These are phyloP conservation scores for Talaromyces borbonicus DNA, from an alignment of 495 filamentous ascomycete species.

Conservation along the genomic window DNA sequence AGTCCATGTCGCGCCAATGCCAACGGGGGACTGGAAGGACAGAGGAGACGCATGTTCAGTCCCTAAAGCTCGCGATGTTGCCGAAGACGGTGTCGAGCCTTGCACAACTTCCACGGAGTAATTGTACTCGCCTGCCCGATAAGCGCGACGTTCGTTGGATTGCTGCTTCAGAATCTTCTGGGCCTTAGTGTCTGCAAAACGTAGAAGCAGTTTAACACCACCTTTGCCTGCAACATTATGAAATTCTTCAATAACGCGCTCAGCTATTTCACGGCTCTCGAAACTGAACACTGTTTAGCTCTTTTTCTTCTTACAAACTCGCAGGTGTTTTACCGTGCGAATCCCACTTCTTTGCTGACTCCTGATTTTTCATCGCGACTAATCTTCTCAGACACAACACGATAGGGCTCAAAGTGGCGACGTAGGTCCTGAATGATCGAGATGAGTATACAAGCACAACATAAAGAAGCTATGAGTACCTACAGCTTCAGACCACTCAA, in stretches of 20 bases:
- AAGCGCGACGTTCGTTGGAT: slow-evolving; percentile 84
- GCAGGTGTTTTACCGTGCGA: slow-evolving; percentile 60
- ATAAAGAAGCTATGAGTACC: no score
- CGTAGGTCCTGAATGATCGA: slow-evolving; percentile 24
- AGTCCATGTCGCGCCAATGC: slow-evolving; percentile 32
- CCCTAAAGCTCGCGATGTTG: slow-evolving; percentile 23
- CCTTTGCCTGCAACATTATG: slow-evolving; percentile 60
- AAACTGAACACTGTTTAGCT: slow-evolving; percentile 47
- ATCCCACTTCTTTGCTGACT: slow-evolving; percentile 91
- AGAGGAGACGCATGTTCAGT: slow-evolving; percentile 33
- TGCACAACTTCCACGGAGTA: slow-evolving; percentile 41
- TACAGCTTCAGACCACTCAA: slow-evolving; percentile 80
- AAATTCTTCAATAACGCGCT: slow-evolving; percentile 74
- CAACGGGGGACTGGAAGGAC: slow-evolving; percentile 33
- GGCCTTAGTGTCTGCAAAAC: slow-evolving; percentile 90
- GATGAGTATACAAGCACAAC: no score
- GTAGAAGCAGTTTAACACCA: slow-evolving; percentile 75
- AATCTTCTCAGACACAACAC: slow-evolving; percentile 84
- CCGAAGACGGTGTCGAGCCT: slow-evolving; percentile 32
- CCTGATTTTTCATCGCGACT: slow-evolving; percentile 74
- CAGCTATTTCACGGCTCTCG: slow-evolving; percentile 76
- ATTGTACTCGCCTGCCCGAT: slow-evolving; percentile 92
- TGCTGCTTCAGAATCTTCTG: slow-evolving; percentile 94
- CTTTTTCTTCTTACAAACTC: background rate
- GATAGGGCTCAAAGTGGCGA: slow-evolving; percentile 61